phyloP scores from a whole-genome alignment of 805 yeast species.

The Monosporozyma siamensis region DNA sequence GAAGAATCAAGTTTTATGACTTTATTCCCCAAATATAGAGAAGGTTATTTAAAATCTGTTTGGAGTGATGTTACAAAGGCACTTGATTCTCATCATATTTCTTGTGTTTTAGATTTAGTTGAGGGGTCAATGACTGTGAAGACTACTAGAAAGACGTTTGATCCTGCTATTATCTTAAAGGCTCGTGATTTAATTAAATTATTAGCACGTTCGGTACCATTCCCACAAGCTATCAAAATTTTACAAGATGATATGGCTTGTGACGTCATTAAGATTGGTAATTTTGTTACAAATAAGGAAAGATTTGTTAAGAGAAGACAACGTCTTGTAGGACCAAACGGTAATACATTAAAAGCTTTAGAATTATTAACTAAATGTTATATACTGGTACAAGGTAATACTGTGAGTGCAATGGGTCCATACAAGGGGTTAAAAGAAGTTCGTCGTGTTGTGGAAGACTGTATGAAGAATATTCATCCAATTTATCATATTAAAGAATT shows the following conservation, averaged over 20 bases:
- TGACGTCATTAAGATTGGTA: conserved; percentile 92
- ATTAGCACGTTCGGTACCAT: conserved; percentile 91
- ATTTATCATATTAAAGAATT: conserved; percentile 93
- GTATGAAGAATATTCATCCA: conserved; percentile 96
- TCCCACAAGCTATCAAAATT: conserved; percentile 90
- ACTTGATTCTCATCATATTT: conserved; percentile 60
- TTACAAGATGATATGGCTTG: conserved; percentile 89
- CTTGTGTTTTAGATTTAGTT: conserved; percentile 80
- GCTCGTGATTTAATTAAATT: conserved; percentile 92
- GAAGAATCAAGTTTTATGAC: conserved; percentile 95
- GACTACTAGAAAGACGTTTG: conserved; percentile 90
- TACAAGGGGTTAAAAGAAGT: conserved; percentile 85
- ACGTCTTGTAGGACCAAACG: conserved; percentile 91
- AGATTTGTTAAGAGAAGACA: conserved; percentile 93
- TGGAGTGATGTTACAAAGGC: conserved; percentile 92
- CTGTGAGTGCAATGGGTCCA: conserved; percentile 96
- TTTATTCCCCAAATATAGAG: conserved; percentile 93
- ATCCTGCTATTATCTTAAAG: conserved; percentile 86
- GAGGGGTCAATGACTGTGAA: conserved; percentile 97
- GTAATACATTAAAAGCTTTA: conserved; percentile 90
- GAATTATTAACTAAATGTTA: conserved; percentile 94
- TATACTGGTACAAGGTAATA: conserved; percentile 92
- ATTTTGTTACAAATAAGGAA: conserved; percentile 80
- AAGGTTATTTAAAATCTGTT: conserved; percentile 72
- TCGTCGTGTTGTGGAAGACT: conserved; percentile 91